Conservation (phyloP, 1,139 yeast species). For the Yamadazyma spencermartinsiae region DNA sequence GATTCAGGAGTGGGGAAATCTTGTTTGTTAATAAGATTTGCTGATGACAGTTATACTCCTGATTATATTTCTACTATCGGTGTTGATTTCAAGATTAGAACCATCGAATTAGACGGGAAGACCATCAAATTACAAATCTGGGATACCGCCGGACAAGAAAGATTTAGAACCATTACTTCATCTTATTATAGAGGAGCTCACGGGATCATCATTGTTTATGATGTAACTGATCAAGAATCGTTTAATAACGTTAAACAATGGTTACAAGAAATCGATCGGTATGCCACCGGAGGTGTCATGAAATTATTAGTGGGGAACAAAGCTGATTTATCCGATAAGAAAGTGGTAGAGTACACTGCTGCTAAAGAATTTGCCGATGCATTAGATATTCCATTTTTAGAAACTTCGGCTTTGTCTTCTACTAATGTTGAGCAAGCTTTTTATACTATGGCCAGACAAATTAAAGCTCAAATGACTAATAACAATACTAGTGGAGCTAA, state of each 20-base stretch:
- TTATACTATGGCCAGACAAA: conserved; percentile 98
- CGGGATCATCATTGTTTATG: conserved; percentile 96
- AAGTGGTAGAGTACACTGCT: conserved; percentile 92
- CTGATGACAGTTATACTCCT: conserved; percentile 96
- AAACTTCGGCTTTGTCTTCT: conserved; percentile 93
- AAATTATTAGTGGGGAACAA: conserved; percentile 95
- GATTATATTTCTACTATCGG: conserved; percentile 98
- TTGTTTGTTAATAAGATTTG: conserved; percentile 89
- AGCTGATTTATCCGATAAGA: conserved; percentile 91
- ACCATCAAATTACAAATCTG: conserved; percentile 96
- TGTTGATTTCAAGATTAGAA: conserved; percentile 96
- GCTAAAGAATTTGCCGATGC: conserved; percentile 99
- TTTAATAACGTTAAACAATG: conserved; percentile 97
- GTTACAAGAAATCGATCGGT: conserved; percentile 98
- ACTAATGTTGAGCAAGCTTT: conserved; percentile 98
- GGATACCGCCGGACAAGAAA: conserved; percentile 99
- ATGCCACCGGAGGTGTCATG: conserved; percentile 97
- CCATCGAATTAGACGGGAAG: conserved; percentile 94
- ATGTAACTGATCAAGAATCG: conserved; percentile 96
- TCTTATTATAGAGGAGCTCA: conserved; percentile 98
- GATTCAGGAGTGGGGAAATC: conserved; percentile 99
- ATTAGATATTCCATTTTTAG: conserved; percentile 91
- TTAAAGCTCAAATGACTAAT: conserved; percentile 92
- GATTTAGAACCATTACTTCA: conserved; percentile 96
- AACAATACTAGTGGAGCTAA: conserved; percentile 44